Base-by-base conservation (phyloP, 2,329 filamentous ascomycete species). In the Trichoderma sp. region DNA sequence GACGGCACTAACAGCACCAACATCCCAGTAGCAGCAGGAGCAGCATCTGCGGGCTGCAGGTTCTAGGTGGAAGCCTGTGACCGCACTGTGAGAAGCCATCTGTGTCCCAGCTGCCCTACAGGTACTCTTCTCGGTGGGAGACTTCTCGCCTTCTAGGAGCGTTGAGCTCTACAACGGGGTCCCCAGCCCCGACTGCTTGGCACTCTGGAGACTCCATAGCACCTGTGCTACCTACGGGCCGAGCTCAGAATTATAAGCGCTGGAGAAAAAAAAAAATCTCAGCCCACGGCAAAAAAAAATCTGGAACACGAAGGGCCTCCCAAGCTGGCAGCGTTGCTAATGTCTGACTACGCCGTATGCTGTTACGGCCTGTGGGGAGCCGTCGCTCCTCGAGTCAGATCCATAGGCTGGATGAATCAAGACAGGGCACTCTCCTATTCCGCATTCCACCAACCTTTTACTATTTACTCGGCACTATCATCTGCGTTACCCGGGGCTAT, bases 361-460 rank as follows among this genome's bases (percentile, higher is more conserved):
- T 10, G 19, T 47, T 31, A 31, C 1, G 16, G 27, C 16, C 29
- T 62, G 59, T 62, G 59, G 59, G 43, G 43, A 62, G 59, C 43
- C 59, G 40, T 35, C 59, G n/a, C 14, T 33, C 59, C 40, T 62
- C 59, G 59, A 49, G 59, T 62, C 59, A 62, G 59, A 62, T 62
- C 27, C 40, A 35, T 52, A 49, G 59, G 37, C 37, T 47, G 5
- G 40, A 61, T 61, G 24, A 35, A 60, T 10, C 37, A 29, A 61
- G n/a, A 29, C 21, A 13, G 29, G 19, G 19, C 27, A 27, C n/a
- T 16, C 53, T 49, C 47, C 47, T 49, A 24, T 49, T 49, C 47
- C 11, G 11, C 47, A 49, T 49, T 21, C 47, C 21, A 24, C 47
- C 21, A 8, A 8, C 43, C 11, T 21, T 21, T 21, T 1, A 11